Evolutionary conservation across 225 moss, liverwort and hornwort genomes (phyloP).

Genomic region (Rhytidiadelphus loreus): DNA sequence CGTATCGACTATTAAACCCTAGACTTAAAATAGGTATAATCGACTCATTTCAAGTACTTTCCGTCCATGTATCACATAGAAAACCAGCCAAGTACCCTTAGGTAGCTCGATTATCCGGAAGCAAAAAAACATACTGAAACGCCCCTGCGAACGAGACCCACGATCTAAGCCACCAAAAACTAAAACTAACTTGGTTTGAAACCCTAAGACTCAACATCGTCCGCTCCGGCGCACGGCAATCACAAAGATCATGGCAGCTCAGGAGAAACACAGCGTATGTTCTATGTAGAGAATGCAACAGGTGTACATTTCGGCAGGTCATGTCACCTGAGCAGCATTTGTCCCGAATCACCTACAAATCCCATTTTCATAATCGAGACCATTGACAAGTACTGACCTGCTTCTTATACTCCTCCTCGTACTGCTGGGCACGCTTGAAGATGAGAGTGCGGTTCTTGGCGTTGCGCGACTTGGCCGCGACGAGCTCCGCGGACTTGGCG

Average conservation of each 20-base stretch:
- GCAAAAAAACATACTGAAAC: no score
- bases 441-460: slow-evolving; percentile 52
- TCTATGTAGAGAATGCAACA: background rate
- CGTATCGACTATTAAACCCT: background rate
- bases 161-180: background rate
- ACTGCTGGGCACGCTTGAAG: slow-evolving; percentile 73
- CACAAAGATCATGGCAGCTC: background rate
- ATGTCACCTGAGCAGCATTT: background rate
- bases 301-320: background rate
- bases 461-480: slow-evolving; percentile 30
- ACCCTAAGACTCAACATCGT: background rate
- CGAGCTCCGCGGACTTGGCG: slow-evolving; percentile 18
- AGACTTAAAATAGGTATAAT: background rate
- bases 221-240: background rate
- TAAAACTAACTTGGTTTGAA: background rate
- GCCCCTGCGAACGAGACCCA: background rate
- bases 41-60: no score
- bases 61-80: no score
- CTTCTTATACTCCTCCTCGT: slow-evolving; percentile 53
- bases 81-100: background rate
- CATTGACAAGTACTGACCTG: slow-evolving; percentile 3
- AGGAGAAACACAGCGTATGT: background rate
- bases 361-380: background rate
- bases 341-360: background rate
- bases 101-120: no score